Evolutionary conservation across 148 eudicot genomes (phyloP), one percentile per base, ranked within the genome.

Genomic region (Silene uniflora): DNA sequence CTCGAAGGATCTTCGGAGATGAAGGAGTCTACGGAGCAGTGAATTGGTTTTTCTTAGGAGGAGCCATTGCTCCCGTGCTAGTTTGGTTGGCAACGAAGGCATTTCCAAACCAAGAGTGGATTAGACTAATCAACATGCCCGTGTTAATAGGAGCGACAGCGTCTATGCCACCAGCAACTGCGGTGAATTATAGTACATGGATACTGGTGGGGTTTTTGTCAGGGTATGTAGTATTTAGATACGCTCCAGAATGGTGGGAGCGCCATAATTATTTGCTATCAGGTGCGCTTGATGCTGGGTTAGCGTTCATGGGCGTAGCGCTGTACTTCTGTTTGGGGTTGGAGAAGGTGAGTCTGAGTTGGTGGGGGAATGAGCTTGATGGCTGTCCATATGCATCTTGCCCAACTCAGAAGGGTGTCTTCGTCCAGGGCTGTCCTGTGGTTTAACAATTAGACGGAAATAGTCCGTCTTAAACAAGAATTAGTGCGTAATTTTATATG

Each of bases 331-430:
- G 90, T 60, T 69, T 95, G 83, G 97, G 99, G 9, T 73, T 89
- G 77, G 90, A 92, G 78, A 82, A 87, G 10, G 77, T 89, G 14
- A 80, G 79, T 73, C 63, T 95, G 1, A 82, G 78, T n/a, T 95
- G 99, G 99, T 92, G 97, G 97, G 99, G 94, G 7, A 92, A 92
- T 83, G 89, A 92, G 44, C 90, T 95, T 54, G 99, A 95, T 82
- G 99, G 92, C 0, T 95, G 99, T 59, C 84, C 88, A 63, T 88
- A 89, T 73, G 96, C 97, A 46, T 75, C 88, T 32, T 95, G 99
- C 78, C 99, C 99, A 0, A 95, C 97, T 0, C 90, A 87, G 11
- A 81, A 82, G 79, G 99, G 96, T 35, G 85, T 92, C 21, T 69
- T 22, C 8, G 81, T 83, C 7, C 78, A 82, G 5, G 91, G 92